These are phyloP conservation scores for Leccinum cinnamomeum DNA, from an alignment of 1,284 basidiomycete species.

Conservation along the genomic window DNA sequence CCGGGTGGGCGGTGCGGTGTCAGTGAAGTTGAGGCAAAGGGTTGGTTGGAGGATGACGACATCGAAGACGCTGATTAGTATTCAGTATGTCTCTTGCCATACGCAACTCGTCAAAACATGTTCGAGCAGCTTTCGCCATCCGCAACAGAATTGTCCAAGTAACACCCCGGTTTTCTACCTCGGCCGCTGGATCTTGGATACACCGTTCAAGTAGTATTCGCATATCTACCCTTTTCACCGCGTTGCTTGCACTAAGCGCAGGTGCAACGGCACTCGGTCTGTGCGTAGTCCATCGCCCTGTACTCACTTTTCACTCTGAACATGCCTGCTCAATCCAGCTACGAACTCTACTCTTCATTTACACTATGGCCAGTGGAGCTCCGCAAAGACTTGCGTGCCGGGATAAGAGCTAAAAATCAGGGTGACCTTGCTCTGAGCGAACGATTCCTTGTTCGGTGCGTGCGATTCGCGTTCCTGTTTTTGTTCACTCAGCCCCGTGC, in stretches of 20 bases:
- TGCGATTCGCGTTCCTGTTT: neutral
- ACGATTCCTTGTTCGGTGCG: conserved; percentile 56
- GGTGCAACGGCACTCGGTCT: conserved; percentile 54
- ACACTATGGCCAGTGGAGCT: conserved; percentile 62
- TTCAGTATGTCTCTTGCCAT: neutral
- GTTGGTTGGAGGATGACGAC: conserved; percentile 68
- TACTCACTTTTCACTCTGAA: conserved; percentile 12
- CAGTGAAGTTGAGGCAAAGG: conserved; percentile 29
- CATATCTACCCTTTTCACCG: conserved; percentile 48
- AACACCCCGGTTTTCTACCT: conserved; percentile 11
- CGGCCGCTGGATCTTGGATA: conserved; percentile 15
- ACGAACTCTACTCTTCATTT: conserved; percentile 59
- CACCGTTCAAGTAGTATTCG: conserved; percentile 22
- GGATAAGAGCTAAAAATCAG: conserved; percentile 61
- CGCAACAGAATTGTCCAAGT: conserved; percentile 2
- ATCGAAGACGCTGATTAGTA: conserved; percentile 51
- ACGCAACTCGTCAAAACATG: conserved; percentile 4
- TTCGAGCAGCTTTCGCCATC: neutral
- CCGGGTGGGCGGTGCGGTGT: conserved; percentile 22
- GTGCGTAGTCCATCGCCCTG: conserved; percentile 39
- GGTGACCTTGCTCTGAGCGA: conserved; percentile 52
- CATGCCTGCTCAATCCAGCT: conserved; percentile 40
- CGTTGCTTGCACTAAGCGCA: conserved; percentile 48
- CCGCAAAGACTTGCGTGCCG: conserved; percentile 61
- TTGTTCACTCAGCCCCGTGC: conserved; percentile 9